Evolutionary conservation across 2,329 filamentous ascomycete species (phyloP), one percentile per base, ranked within the genome.

Genomic region (Xylariaceae sp.): DNA sequence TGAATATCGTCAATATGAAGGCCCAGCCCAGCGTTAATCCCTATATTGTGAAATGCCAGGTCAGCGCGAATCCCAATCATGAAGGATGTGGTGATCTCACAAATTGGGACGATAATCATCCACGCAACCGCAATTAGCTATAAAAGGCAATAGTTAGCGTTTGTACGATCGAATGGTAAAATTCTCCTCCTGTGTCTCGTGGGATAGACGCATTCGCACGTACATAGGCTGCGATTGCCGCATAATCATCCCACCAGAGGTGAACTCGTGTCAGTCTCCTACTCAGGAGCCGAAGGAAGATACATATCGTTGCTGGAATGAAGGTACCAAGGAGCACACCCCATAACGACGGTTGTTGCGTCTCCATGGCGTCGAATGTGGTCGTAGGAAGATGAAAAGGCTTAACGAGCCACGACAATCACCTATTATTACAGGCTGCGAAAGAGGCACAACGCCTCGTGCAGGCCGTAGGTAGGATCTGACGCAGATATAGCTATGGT

Each of bases 1-100:
- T 35, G 38, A 15, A 46, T 33, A 15, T 49, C 41, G 13, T 39
- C 8, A 9, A 49, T 49, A 22, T 49, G 47, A 17, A 38, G 34
- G 3, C 40, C 40, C 3, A 42, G 40, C 9, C 40, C 40, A n/a
- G 28, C 19, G 3, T 15, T 12, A 15, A 41, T 24, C 38, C 38
- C 38, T 41, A 17, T 15, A 4, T 26, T 4, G n/a, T 24, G 22
- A 26, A 26, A 26, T 11, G 11, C 9, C 7, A 15, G 38, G 33
- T 29, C 12, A 28, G 34, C n/a, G 22, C 8, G 19, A 38, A 13
- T 12, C 9, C 9, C 6, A 12, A 19, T n/a, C 7, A 32, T 4
- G 26, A 7, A n/a, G 4, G 12, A 13, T 3, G 16, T 13, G 30
- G 13, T 26, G n/a, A 19, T 35, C 38, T 36, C 31, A 41, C 38